These are phyloP conservation scores for Chimonanthus praecox DNA, from an alignment of 164 flowering plant genomes.

Conservation along the genomic window DNA sequence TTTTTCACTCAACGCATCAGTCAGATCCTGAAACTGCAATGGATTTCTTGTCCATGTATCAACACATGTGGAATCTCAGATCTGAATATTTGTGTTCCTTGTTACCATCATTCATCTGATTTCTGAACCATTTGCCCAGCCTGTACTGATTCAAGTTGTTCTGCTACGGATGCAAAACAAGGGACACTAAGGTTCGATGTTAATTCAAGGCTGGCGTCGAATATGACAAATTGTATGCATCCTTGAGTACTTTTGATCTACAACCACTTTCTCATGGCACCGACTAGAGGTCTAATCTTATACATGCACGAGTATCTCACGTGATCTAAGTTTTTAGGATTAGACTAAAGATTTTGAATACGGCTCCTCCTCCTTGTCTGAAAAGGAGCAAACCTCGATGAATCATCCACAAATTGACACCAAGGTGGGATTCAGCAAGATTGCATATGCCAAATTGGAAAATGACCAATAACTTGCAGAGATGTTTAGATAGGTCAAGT, in stretches of 20 bases:
- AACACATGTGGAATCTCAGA: constrained; percentile 57
- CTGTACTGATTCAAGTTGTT: constrained; percentile 55
- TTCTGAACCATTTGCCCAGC: constrained; percentile 79
- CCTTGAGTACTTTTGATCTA: constrained; percentile 25
- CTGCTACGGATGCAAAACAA: constrained; percentile 51
- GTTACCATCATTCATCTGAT: constrained; percentile 41
- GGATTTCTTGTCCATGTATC: constrained; percentile 86
- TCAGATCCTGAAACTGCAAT: constrained; percentile 59
- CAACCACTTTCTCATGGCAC: constrained; percentile 64
- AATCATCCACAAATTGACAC: background rate
- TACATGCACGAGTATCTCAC: too few species aligned
- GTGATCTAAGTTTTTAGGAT: too few species aligned
- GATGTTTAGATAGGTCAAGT: background rate
- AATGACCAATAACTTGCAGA: background rate
- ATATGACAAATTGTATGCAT: constrained; percentile 27
- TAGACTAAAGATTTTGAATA: constrained; percentile 20
- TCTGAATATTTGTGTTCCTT: constrained; percentile 16
- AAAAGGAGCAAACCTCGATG: background rate
- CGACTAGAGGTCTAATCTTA: constrained; percentile 48
- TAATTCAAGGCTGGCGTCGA: constrained; percentile 57
- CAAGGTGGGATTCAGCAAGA: background rate
- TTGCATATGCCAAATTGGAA: background rate
- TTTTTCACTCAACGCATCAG: constrained; percentile 21
- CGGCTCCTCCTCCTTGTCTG: background rate
- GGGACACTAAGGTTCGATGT: constrained; percentile 22